Evolutionary conservation across 75 land plant species (phyloP).

Genomic region (Chamaecyparis obtusa): DNA sequence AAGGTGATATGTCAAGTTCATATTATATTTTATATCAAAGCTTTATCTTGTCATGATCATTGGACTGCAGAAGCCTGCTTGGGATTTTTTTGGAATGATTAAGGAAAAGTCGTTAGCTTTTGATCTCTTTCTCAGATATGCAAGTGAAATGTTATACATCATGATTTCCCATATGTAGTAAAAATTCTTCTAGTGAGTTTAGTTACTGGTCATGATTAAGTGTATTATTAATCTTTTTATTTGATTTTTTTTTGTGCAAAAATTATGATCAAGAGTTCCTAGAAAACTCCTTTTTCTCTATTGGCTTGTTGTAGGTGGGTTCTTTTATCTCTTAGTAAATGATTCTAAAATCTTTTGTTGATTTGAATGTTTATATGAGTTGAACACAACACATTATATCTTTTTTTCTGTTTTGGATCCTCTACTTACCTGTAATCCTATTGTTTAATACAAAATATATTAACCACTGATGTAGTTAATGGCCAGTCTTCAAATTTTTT

Average conservation of each 20-base stretch:
- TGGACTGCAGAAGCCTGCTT: conserved; percentile 45
- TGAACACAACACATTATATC: not conserved
- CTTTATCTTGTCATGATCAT: not conserved
- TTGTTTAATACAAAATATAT: not conserved
- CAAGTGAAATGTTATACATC: conserved; percentile 43
- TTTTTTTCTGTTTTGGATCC: not conserved
- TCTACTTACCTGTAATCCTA: too few species aligned
- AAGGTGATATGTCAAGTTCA: not conserved
- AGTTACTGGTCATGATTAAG: not conserved
- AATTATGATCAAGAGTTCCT: conserved; percentile 79
- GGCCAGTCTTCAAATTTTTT: not conserved
- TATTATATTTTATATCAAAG: not conserved
- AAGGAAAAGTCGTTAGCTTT: conserved; percentile 82
- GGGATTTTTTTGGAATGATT: conserved; percentile 82
- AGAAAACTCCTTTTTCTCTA: conserved; percentile 78
- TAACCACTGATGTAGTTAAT: not conserved
- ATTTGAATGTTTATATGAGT: not conserved
- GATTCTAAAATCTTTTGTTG: not conserved
- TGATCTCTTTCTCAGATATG: conserved; percentile 80
- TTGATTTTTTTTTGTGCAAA: conserved; percentile 38
- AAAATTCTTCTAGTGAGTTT: not conserved
- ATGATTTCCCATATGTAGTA: not conserved
- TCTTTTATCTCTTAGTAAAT: not conserved
- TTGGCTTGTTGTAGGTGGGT: conserved; percentile 76
- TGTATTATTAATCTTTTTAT: conserved; percentile 16